A percentile compares a stretch with the other conserved stretches of the same genome.
Evolutionary conservation across 192 early-diverging fungal species (phyloP).

Genomic region (Fimicolochytrium jonesii): DNA sequence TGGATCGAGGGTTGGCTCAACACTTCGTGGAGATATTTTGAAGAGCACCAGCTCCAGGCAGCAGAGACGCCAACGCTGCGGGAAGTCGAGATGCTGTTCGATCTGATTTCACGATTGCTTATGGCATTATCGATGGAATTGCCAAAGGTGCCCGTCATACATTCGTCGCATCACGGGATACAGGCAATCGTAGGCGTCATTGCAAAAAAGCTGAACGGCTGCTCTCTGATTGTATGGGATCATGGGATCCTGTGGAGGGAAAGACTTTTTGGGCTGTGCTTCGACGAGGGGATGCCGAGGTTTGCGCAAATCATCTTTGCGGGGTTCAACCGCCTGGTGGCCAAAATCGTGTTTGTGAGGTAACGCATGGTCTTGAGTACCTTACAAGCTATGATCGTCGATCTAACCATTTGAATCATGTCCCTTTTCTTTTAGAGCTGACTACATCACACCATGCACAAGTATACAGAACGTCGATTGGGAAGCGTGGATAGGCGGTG

Average conservation of each 20-base stretch:
- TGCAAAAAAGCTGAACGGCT: slow-evolving; percentile 35
- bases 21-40: background rate
- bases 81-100: slow-evolving; percentile 37
- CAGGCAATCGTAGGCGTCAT: slow-evolving; percentile 44
- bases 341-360: slow-evolving; percentile 33
- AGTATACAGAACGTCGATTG: slow-evolving; percentile 41
- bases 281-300: slow-evolving; percentile 37
- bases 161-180: slow-evolving; percentile 44
- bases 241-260: slow-evolving; percentile 50
- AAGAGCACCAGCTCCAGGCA: slow-evolving; percentile 18
- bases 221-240: slow-evolving; percentile 37
- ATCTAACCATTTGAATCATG: background rate
- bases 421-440: slow-evolving; percentile 11
- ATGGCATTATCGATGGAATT: slow-evolving; percentile 33
- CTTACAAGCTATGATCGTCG: too few species aligned
- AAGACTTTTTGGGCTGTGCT: slow-evolving; percentile 37
- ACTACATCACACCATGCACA: slow-evolving; percentile 40
- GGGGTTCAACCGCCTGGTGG: slow-evolving; percentile 36
- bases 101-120: slow-evolving; percentile 31
- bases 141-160: slow-evolving; percentile 32
- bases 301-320: slow-evolving; percentile 41
- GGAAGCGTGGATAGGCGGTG: slow-evolving; percentile 40
- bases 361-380: too few species aligned
- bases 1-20: slow-evolving; percentile 35
- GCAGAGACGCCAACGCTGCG: slow-evolving; percentile 42